Conservation (phyloP, 2,329 filamentous ascomycete genomes). For the Penicillium sumatraense region DNA sequence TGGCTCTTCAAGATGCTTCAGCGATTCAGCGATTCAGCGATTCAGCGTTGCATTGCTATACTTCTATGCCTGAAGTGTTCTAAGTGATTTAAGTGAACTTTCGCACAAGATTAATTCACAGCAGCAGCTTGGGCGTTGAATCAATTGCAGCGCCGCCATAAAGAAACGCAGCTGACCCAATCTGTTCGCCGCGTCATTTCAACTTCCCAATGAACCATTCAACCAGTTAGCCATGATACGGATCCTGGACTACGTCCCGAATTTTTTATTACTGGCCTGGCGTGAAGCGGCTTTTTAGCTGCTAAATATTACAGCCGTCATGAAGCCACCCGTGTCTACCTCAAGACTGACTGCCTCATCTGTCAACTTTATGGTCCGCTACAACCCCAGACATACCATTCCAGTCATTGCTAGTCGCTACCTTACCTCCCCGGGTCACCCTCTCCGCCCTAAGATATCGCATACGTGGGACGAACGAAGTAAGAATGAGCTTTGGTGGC, state of each 20-base stretch:
- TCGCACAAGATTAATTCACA: too few species aligned
- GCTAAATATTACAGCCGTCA: background rate
- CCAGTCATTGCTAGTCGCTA: slow-evolving; percentile 38
- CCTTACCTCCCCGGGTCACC: slow-evolving; percentile 32
- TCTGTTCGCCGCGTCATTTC: too few species aligned
- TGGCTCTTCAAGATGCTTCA: background rate
- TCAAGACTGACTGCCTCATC: slow-evolving; percentile 26
- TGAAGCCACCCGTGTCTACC: background rate
- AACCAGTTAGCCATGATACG: slow-evolving; percentile 23
- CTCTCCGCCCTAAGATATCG: slow-evolving; percentile 43
- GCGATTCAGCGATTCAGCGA: background rate
- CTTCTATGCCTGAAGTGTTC: too few species aligned
- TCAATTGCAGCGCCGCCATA: too few species aligned
- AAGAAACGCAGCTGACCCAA: too few species aligned
- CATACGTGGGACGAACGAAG: slow-evolving; percentile 44
- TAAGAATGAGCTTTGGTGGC: slow-evolving; percentile 54
- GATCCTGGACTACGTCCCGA: slow-evolving; percentile 8
- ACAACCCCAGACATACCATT: slow-evolving; percentile 25
- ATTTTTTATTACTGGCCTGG: background rate
- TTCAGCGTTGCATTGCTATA: too few species aligned
- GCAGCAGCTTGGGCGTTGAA: too few species aligned
- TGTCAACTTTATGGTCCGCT: slow-evolving; percentile 31
- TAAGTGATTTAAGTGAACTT: too few species aligned
- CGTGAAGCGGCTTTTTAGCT: background rate
- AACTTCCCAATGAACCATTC: background rate